Percentiles rank a stretch among this genome's conserved stretches.
These are phyloP conservation scores for Ceriops decandra DNA, from an alignment of 345 rosid genomes.

Conservation along the genomic window DNA sequence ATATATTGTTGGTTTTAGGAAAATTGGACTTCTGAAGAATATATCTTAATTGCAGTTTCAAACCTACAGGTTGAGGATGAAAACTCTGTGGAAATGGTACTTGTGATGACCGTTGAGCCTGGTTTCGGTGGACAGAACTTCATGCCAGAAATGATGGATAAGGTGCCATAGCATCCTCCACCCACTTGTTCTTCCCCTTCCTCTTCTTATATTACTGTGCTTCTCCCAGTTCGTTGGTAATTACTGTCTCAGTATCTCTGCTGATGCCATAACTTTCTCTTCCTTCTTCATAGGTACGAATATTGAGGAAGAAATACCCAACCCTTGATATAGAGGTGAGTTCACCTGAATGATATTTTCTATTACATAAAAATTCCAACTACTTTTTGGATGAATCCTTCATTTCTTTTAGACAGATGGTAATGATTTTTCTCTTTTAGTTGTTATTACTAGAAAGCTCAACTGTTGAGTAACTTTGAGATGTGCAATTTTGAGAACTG, in stretches of 20 bases:
- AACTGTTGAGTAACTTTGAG: background rate
- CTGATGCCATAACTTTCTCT: background rate
- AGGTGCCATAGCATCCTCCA: slow-evolving; percentile 37
- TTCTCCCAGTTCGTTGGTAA: background rate
- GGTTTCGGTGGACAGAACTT: slow-evolving; percentile 94
- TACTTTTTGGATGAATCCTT: background rate
- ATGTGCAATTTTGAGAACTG: background rate
- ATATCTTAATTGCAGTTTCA: background rate
- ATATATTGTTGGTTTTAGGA: background rate
- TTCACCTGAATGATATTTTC: background rate
- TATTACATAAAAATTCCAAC: background rate
- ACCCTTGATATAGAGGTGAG: slow-evolving; percentile 82
- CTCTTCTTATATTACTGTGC: background rate
- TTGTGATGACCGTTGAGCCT: slow-evolving; percentile 91
- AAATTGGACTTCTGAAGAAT: background rate
- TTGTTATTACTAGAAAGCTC: background rate
- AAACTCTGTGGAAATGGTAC: slow-evolving; percentile 88
- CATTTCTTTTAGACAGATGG: background rate
- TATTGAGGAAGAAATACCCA: slow-evolving; percentile 63
- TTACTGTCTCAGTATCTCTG: background rate
- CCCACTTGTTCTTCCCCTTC: background rate
- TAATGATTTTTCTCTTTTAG: background rate
- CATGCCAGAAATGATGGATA: slow-evolving; percentile 84
- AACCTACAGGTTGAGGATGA: slow-evolving; percentile 56
- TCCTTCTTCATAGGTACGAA: slow-evolving; percentile 41